Evolutionary conservation across 2,329 filamentous ascomycete species (phyloP).

Genomic region (Davidsoniella neocaledoniae): DNA sequence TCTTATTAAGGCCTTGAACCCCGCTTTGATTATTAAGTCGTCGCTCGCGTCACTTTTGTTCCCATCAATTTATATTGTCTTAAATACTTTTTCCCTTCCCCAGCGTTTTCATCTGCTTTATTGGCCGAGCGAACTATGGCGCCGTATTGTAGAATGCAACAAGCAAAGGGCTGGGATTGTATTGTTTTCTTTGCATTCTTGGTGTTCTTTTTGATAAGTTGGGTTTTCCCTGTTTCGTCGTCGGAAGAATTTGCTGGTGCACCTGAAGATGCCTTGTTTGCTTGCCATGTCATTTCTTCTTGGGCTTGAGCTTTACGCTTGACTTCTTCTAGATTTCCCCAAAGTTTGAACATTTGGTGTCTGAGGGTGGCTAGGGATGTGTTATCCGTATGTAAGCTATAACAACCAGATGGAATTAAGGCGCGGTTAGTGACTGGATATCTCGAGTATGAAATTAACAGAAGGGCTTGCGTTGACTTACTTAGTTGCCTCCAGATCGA

Average conservation of each 20-base stretch:
- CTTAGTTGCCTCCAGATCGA: conserved; percentile 31
- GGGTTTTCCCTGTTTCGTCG: conserved; percentile 16
- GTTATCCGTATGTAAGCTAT: conserved; percentile 33
- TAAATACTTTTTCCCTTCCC: conserved; percentile 36
- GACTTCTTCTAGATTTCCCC: conserved; percentile 69
- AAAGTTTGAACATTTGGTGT: conserved; percentile 60
- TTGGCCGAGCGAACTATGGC: conserved; percentile 29
- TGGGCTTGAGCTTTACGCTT: conserved; percentile 25
- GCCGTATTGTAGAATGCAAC: conserved; percentile 58
- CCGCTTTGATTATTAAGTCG: not conserved
- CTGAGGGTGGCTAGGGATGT: conserved; percentile 35
- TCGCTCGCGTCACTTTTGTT: conserved; percentile 34
- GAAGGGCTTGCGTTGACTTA: conserved; percentile 12
- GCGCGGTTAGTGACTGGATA: not conserved
- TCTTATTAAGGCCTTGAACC: not conserved
- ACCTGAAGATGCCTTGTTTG: conserved; percentile 16
- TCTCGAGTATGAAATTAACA: not conserved
- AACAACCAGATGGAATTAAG: conserved; percentile 19
- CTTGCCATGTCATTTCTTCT: not conserved
- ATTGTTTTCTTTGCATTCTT: not conserved
- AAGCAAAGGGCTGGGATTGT: conserved; percentile 39
- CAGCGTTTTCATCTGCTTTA: conserved; percentile 27
- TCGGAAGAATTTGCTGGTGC: conserved; percentile 25
- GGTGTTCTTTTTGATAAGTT: not conserved
- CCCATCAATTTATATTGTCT: conserved; percentile 48